Conservation (phyloP, 2,329 filamentous ascomycete genomes). For the Fusarium sp. region DNA sequence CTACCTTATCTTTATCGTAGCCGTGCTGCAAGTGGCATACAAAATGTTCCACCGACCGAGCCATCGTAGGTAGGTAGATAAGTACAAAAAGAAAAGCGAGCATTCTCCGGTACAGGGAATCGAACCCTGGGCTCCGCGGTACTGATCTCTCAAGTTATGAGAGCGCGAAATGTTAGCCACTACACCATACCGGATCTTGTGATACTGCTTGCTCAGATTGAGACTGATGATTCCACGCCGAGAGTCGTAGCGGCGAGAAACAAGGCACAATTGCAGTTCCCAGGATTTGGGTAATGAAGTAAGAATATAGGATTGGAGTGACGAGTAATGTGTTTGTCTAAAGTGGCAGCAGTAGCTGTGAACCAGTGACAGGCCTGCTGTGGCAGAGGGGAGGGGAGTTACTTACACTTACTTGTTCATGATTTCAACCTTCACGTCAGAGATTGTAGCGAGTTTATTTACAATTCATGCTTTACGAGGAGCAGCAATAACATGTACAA, state of each 20-base stretch:
- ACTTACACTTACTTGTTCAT: no score
- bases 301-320: no score
- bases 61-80: not conserved
- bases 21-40: not conserved
- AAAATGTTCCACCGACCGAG: not conserved
- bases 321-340: not conserved
- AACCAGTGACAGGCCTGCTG: not conserved
- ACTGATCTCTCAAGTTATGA: slow-evolving; percentile 41
- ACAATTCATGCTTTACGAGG: no score
- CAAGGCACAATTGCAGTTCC: not conserved
- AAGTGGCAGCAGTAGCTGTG: no score
- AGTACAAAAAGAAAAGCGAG: no score
- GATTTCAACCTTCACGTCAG: no score
- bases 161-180: slow-evolving; percentile 48
- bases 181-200: slow-evolving; percentile 45
- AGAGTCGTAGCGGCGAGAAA: not conserved
- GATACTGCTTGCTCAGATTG: rapidly evolving
- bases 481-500: no score
- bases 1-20: no score
- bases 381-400: no score
- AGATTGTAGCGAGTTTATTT: no score
- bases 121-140: slow-evolving; percentile 43
- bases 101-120: slow-evolving; percentile 42
- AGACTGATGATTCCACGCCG: not conserved
- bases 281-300: not conserved